A percentile compares a stretch with the other conserved stretches of the same genome.
Evolutionary conservation across 768 basidiomycete genomes (phyloP).

Genomic region (Hypholoma sublateritium): DNA sequence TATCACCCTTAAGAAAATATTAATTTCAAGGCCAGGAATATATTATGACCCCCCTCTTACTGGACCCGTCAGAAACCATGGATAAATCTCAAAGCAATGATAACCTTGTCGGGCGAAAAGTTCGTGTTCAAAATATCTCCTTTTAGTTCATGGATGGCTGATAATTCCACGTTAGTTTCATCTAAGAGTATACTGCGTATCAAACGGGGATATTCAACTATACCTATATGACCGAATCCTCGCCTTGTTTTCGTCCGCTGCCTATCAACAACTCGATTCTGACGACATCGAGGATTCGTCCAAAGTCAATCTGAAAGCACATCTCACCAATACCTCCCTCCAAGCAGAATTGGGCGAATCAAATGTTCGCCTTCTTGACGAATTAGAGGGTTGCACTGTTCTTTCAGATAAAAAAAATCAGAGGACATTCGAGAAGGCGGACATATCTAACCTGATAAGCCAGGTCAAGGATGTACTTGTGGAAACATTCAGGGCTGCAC

Average conservation of each 20-base stretch:
- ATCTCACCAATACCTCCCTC: conserved; percentile 91
- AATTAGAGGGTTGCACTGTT: conserved; percentile 68
- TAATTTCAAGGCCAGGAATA: conserved; percentile 69
- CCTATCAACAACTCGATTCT: conserved; percentile 55
- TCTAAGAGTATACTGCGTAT: conserved; percentile 84
- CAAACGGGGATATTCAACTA: conserved; percentile 73
- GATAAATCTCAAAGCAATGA: conserved; percentile 20
- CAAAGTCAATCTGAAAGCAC: conserved; percentile 59
- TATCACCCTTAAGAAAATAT: neutral
- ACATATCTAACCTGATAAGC: conserved; percentile 47
- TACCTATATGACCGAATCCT: conserved; percentile 83
- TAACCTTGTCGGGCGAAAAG: conserved; percentile 56
- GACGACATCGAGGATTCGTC: conserved; percentile 21
- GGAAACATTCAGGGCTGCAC: conserved; percentile 85
- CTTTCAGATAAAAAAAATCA: conserved; percentile 30
- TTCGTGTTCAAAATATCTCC: conserved; percentile 28
- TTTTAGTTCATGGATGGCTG: neutral
- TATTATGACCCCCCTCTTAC: conserved; percentile 68
- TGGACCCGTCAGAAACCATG: conserved; percentile 61
- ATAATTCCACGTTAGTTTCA: conserved; percentile 67
- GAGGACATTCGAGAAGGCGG: conserved; percentile 26
- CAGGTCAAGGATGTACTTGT: conserved; percentile 62
- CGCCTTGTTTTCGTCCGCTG: conserved; percentile 81
- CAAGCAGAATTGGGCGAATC: conserved; percentile 69
- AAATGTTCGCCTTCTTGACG: conserved; percentile 76